A percentile compares a stretch with the other conserved stretches of the same genome.
These are phyloP conservation scores for Hericium coralloides DNA, from an alignment of 768 basidiomycete species.

Conservation along the genomic window DNA sequence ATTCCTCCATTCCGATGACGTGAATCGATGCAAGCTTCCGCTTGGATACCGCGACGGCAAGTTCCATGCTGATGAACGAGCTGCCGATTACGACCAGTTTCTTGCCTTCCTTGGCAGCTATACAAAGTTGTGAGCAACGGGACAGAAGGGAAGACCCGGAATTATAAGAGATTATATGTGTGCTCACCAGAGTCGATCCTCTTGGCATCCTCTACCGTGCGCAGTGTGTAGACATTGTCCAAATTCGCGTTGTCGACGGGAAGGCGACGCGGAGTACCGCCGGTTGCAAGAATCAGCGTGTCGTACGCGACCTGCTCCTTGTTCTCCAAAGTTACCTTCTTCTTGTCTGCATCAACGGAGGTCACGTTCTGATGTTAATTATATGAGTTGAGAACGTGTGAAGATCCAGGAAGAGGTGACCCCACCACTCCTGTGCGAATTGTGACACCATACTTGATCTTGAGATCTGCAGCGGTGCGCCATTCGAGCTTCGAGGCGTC, in stretches of 20 bases:
- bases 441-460: conserved; percentile 63
- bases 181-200: conserved; percentile 57
- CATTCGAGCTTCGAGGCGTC: conserved; percentile 74
- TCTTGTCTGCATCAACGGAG: conserved; percentile 51
- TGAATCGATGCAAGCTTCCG: conserved; percentile 75
- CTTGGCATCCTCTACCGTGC: conserved; percentile 62
- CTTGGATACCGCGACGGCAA: conserved; percentile 66
- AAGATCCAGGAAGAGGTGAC: background rate
- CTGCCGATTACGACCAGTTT: conserved; percentile 76
- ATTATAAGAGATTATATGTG: background rate
- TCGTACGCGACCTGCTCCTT: conserved; percentile 62
- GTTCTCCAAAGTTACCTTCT: conserved; percentile 51
- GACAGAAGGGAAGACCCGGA: no score
- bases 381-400: background rate
- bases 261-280: conserved; percentile 62
- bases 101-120: conserved; percentile 66
- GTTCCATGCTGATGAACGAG: conserved; percentile 89
- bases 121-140: background rate
- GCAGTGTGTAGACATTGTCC: conserved; percentile 69
- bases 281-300: conserved; percentile 71
- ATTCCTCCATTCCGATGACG: conserved; percentile 75
- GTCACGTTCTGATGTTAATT: conserved; percentile 48
- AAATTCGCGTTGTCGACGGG: conserved; percentile 70
- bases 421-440: conserved; percentile 44
- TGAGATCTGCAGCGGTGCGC: conserved; percentile 62